These are phyloP conservation scores for Wickerhamiella siamensis DNA, from an alignment of 805 yeast species.

Conservation along the genomic window DNA sequence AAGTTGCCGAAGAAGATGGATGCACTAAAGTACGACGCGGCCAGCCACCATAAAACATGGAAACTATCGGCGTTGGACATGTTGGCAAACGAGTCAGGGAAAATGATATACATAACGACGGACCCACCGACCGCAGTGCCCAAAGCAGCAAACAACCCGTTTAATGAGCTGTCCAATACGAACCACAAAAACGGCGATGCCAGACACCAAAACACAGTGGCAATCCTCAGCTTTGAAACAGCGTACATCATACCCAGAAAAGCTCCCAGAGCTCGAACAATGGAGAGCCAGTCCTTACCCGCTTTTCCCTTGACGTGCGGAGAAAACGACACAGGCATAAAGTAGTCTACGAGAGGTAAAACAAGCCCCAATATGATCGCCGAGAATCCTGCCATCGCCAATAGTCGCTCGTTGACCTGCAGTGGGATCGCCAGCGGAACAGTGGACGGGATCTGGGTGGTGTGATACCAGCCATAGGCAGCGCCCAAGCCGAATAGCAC, in stretches of 20 bases:
- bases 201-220: constrained; percentile 25
- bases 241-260: constrained; percentile 29
- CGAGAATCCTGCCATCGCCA: constrained; percentile 4
- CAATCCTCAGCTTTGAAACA: constrained; percentile 26
- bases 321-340: neutral
- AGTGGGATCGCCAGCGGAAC: constrained; percentile 8
- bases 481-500: constrained; percentile 7
- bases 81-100: constrained; percentile 4
- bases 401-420: constrained; percentile 3
- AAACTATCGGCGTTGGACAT: neutral
- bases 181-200: constrained; percentile 30
- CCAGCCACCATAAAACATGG: constrained; percentile 6
- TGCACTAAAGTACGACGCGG: constrained; percentile 23
- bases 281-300: constrained; percentile 24
- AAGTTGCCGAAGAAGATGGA: constrained; percentile 27
- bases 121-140: constrained; percentile 23
- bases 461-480: constrained; percentile 10
- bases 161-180: constrained; percentile 25
- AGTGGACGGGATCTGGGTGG: constrained; percentile 2
- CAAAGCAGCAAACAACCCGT: constrained; percentile 25
- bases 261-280: constrained; percentile 27
- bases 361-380: neutral
- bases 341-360: constrained; percentile 1
- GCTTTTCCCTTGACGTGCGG: neutral
- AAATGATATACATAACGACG: constrained; percentile 15